Evolutionary conservation across 192 early-diverging fungal species (phyloP).

Genomic region (Coemansia sp.): DNA sequence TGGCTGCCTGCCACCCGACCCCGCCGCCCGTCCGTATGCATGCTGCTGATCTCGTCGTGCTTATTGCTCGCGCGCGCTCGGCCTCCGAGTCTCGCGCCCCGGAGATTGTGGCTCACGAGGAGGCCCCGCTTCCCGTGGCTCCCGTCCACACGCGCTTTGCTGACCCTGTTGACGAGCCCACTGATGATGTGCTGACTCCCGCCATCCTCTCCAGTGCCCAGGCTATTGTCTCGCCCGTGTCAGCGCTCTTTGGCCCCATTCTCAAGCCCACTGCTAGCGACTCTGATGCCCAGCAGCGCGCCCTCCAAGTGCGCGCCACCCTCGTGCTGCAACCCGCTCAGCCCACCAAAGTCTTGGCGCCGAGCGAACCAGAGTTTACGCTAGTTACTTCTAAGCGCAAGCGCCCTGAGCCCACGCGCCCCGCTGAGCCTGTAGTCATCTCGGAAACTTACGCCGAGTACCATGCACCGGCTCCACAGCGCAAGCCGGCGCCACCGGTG

Average conservation of each 20-base stretch:
- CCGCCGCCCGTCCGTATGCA: slow-evolving; percentile 86
- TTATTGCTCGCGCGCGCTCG: slow-evolving; percentile 37
- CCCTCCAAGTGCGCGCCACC: slow-evolving; percentile 27
- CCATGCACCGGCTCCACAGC: background rate
- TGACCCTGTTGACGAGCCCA: slow-evolving; percentile 5
- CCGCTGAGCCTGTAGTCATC: slow-evolving; percentile 22
- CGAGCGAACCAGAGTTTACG: background rate
- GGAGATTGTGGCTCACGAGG: background rate
- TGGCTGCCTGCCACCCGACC: slow-evolving; percentile 73
- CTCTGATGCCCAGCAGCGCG: background rate
- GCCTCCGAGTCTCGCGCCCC: slow-evolving; percentile 10
- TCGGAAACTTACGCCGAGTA: slow-evolving; percentile 27
- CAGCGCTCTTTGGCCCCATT: slow-evolving; percentile 28
- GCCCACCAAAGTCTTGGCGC: slow-evolving; percentile 13
- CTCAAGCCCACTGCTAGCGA: background rate
- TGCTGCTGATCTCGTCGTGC: slow-evolving; percentile 66
- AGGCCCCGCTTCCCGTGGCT: background rate
- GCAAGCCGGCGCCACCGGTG: slow-evolving; percentile 1
- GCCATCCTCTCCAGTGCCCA: slow-evolving; percentile 9
- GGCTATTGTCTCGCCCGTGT: slow-evolving; percentile 9
- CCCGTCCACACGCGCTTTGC: slow-evolving; percentile 47
- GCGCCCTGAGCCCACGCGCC: background rate
- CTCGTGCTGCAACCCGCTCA: slow-evolving; percentile 29
- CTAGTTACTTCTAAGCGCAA: background rate
- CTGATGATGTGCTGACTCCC: slow-evolving; percentile 17